Percentiles rank a stretch among this genome's conserved stretches.
These are phyloP conservation scores for Pseudocercospora fuligena DNA, from an alignment of 2,329 filamentous ascomycete genomes.

Conservation along the genomic window DNA sequence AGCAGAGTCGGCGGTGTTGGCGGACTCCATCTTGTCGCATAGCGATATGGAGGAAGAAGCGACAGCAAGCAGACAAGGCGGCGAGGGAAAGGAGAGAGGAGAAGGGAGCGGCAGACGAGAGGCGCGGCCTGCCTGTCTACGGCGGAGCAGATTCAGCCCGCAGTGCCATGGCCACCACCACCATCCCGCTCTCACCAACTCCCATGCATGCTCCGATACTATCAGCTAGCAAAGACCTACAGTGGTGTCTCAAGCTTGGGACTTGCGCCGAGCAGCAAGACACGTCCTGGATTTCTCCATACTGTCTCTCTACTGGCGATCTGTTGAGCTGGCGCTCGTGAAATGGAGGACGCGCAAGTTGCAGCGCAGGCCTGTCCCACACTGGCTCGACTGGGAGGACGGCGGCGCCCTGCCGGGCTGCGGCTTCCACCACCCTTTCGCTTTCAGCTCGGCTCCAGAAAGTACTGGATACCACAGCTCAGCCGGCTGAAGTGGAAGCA, in stretches of 20 bases:
- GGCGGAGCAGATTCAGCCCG: background rate
- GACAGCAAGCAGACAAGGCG: constrained; percentile 11
- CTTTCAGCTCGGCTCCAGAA: background rate
- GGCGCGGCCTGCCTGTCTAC: background rate
- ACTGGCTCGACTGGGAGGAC: background rate
- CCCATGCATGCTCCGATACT: background rate
- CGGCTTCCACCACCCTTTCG: background rate
- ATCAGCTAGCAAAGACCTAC: background rate
- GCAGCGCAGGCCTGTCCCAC: constrained; percentile 1
- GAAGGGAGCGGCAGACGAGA: background rate
- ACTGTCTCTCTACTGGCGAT: no score
- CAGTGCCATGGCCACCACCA: no score
- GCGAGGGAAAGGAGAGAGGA: constrained; percentile 19
- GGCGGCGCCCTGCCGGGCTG: background rate
- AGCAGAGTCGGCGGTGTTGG: constrained; percentile 23
- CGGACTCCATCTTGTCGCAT: constrained; percentile 19
- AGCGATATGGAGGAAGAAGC: background rate
- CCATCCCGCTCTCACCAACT: background rate
- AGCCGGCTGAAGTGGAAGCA: no score
- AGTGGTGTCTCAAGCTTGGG: no score
- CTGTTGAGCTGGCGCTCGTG: no score
- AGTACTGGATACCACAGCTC: background rate
- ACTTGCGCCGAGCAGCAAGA: no score
- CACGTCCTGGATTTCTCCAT: no score
- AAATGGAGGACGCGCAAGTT: no score